Percentiles rank a stretch among this genome's conserved stretches.
Conservation (phyloP, 2,329 filamentous ascomycete species). For the Talaromyces sp. region DNA sequence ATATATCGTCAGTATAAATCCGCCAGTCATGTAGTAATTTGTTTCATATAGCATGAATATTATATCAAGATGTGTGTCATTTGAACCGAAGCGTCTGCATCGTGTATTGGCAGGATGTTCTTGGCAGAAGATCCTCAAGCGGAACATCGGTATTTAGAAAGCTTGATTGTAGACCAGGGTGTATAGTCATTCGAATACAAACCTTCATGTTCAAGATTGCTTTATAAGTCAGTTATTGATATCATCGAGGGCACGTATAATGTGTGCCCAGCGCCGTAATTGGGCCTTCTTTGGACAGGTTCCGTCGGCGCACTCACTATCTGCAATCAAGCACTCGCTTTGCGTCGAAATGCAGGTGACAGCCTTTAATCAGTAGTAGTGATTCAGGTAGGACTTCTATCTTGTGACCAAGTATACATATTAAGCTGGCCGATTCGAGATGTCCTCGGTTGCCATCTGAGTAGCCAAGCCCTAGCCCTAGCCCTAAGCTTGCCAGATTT, state of each 20-base stretch:
- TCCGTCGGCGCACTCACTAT: background rate
- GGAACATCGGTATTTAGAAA: background rate
- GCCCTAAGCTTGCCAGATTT: background rate
- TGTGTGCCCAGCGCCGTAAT: too few relatives aligned
- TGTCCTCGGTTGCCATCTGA: background rate
- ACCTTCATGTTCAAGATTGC: background rate
- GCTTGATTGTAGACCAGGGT: background rate
- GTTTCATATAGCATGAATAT: background rate
- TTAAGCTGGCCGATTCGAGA: background rate
- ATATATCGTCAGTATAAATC: background rate
- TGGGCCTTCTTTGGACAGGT: background rate
- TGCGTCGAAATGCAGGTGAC: background rate
- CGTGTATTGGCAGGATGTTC: background rate
- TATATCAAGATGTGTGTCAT: background rate
- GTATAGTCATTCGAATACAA: background rate
- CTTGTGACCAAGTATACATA: background rate
- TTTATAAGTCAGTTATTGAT: background rate
- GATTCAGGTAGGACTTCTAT: background rate
- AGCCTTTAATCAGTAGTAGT: background rate
- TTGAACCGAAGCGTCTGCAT: background rate
- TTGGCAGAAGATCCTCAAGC: background rate
- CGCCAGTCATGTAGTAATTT: background rate
- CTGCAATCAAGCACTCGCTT: background rate
- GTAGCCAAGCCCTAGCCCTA: background rate
- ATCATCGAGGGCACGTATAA: background rate